phyloP scores from a whole-genome alignment of 75 land plant species.

The Picea sitchensis region DNA sequence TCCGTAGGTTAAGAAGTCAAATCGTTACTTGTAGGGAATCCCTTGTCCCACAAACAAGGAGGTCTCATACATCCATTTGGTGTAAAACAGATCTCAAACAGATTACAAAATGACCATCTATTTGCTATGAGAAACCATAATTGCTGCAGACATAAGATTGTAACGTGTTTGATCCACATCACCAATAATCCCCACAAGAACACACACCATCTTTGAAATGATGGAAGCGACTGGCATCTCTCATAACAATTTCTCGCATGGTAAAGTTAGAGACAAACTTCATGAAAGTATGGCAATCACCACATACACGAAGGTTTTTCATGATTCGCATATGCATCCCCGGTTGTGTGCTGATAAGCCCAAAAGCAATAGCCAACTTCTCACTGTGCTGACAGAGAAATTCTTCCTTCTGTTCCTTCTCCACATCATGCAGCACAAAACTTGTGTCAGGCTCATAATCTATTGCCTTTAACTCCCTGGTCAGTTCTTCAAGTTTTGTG shows the following conservation, averaged over 20 bases:
- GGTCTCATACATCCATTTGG: too few species aligned
- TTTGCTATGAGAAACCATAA: too few species aligned
- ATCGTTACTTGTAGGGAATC: too few species aligned
- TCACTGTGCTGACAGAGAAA: not conserved
- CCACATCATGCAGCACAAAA: constrained; percentile 9
- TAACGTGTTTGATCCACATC: not conserved
- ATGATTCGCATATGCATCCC: constrained; percentile 4
- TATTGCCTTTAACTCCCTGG: not conserved
- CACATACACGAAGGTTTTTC: constrained; percentile 21
- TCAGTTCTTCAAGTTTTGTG: constrained; percentile 12
- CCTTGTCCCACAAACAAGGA: too few species aligned
- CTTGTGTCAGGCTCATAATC: constrained; percentile 18
- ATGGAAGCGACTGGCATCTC: constrained; percentile 21
- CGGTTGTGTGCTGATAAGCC: not conserved
- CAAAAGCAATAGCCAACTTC: not conserved
- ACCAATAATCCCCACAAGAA: constrained; percentile 30
- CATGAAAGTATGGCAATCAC: constrained; percentile 20
- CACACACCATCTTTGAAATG: constrained; percentile 19
- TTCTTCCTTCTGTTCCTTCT: not conserved
- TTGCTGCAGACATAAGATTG: too few species aligned
- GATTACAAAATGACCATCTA: too few species aligned
- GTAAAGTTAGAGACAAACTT: constrained; percentile 13
- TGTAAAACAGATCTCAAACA: too few species aligned
- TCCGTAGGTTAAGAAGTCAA: too few species aligned
- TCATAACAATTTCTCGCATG: constrained; percentile 4